These are phyloP conservation scores for Cutaneotrichosporon curvatum DNA, from an alignment of 1,284 basidiomycete species.

Conservation along the genomic window DNA sequence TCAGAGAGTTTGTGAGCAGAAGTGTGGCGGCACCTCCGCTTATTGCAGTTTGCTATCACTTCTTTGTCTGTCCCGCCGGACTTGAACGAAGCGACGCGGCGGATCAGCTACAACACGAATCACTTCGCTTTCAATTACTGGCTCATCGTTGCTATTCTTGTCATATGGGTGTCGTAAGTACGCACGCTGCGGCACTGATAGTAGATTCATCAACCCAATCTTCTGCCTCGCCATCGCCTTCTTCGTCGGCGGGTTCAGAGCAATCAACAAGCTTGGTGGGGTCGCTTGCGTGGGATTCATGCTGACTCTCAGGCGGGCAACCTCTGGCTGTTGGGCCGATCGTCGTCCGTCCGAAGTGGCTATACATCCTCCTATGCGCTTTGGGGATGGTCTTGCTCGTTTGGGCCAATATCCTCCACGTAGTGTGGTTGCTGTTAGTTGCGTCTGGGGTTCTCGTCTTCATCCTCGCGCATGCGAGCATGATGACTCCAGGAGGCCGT, in stretches of 20 bases:
- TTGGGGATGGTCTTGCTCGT: conserved; percentile 29
- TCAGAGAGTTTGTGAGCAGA: too few species aligned
- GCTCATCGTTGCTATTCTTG: conserved; percentile 66
- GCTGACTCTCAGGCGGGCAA: too few species aligned
- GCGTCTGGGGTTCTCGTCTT: conserved; percentile 34
- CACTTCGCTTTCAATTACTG: conserved; percentile 85
- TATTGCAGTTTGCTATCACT: too few species aligned
- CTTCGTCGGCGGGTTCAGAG: conserved; percentile 77
- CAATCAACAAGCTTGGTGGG: conserved; percentile 81
- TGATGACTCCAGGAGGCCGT: conserved; percentile 51
- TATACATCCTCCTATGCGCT: conserved; percentile 55
- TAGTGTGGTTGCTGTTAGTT: conserved; percentile 34
- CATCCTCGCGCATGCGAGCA: conserved; percentile 49
- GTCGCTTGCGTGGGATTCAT: conserved; percentile 17
- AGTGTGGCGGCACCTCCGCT: too few species aligned
- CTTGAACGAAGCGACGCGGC: conserved; percentile 57
- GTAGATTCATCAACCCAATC: conserved; percentile 59
- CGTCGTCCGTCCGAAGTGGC: conserved; percentile 43
- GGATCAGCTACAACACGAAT: conserved; percentile 85
- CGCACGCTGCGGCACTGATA: neutral
- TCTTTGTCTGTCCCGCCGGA: too few species aligned
- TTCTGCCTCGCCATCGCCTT: conserved; percentile 75
- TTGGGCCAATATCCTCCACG: conserved; percentile 23
- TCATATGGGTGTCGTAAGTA: conserved; percentile 77
- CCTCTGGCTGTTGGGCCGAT: too few species aligned